Percentiles rank a stretch among this genome's conserved stretches.
These are phyloP conservation scores for Crucihimalaya himalaica DNA, from an alignment of 345 rosid species.

Conservation along the genomic window DNA sequence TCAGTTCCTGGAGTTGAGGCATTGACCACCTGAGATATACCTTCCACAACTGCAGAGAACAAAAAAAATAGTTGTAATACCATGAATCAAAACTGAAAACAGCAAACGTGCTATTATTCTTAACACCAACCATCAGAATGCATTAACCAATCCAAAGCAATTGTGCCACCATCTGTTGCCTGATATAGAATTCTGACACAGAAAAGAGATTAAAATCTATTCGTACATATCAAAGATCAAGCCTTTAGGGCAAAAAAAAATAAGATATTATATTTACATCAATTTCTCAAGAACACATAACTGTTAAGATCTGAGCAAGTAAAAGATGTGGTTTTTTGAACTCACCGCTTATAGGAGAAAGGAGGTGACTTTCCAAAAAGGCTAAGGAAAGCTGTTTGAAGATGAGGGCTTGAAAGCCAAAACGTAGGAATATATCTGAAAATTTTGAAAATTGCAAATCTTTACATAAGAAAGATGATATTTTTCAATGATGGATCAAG, in stretches of 20 bases:
- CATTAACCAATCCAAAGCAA: constrained; percentile 88
- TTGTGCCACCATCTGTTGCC: constrained; percentile 88
- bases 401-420: constrained; percentile 92
- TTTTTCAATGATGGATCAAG: neutral
- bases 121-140: constrained; percentile 58
- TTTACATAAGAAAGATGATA: neutral
- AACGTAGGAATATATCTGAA: constrained; percentile 75
- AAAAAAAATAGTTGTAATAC: neutral
- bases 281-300: constrained; percentile 8
- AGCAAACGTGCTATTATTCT: neutral
- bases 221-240: neutral
- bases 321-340: constrained; percentile 10
- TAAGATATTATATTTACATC: neutral
- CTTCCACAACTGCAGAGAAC: constrained; percentile 32
- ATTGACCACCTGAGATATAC: constrained; percentile 37
- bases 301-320: constrained; percentile 3
- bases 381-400: constrained; percentile 66
- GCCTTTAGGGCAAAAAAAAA: neutral
- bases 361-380: constrained; percentile 70
- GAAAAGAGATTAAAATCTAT: neutral
- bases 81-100: constrained; percentile 2
- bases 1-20: constrained; percentile 42
- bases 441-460: neutral
- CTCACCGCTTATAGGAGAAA: constrained; percentile 70
- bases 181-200: constrained; percentile 60